phyloP scores from a whole-genome alignment of 2,329 filamentous ascomycete genomes.

The Westerdykella sp. region DNA sequence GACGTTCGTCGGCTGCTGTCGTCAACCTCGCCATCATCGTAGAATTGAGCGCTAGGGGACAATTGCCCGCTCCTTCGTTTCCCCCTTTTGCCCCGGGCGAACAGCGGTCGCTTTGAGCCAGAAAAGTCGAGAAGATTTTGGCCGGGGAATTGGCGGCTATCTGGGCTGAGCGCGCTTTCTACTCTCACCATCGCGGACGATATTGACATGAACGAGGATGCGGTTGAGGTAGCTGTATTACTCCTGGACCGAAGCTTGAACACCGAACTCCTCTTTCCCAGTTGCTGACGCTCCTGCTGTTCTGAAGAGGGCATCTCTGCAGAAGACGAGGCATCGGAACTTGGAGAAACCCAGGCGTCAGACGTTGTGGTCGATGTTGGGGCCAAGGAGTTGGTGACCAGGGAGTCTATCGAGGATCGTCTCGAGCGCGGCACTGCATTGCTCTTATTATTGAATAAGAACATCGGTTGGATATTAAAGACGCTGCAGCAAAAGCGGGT shows the following conservation, averaged over 20 bases:
- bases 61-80: conserved; percentile 33
- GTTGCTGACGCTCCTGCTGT: conserved; percentile 16
- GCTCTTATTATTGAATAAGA: conserved; percentile 31
- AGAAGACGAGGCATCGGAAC: conserved; percentile 19
- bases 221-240: conserved; percentile 33
- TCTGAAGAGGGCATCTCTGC: conserved; percentile 28
- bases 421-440: conserved; percentile 24
- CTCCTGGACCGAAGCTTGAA: conserved; percentile 35
- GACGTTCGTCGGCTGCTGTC: conserved; percentile 23
- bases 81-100: conserved; percentile 29
- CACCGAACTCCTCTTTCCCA: conserved; percentile 29
- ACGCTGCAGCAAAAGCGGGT: conserved; percentile 4
- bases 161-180: conserved; percentile 7
- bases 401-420: conserved; percentile 31
- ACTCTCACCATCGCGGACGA: conserved; percentile 19
- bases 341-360: conserved; percentile 22
- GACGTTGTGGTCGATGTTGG: conserved; percentile 14
- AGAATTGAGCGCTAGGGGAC: conserved; percentile 9
- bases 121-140: conserved; percentile 10
- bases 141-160: too few relatives aligned
- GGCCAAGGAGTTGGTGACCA: conserved; percentile 15
- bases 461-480: conserved; percentile 23
- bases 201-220: conserved; percentile 22
- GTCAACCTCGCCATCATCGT: conserved; percentile 24
- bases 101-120: conserved; percentile 24